Evolutionary conservation across 768 basidiomycete genomes (phyloP), one percentile per base, ranked within the genome.

Genomic region (Leccinum obscurum): DNA sequence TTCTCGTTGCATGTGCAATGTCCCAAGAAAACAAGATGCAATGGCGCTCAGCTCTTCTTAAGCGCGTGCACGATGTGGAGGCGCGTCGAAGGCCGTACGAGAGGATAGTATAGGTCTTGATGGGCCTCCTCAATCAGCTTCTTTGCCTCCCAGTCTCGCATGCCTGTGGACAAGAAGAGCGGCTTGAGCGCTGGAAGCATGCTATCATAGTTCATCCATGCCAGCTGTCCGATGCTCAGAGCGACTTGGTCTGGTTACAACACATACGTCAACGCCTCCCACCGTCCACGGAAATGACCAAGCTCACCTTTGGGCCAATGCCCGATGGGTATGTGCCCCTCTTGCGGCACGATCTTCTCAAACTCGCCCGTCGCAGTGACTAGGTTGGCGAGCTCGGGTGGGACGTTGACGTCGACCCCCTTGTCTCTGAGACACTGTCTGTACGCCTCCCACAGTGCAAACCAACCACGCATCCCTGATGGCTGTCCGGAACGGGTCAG

Each of bases 181-280:
- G 86, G 85, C 56, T 81, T 82, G 61, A 89, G 70, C 4, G 86
- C 85, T 34, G 85, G 85, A 39, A 89, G 76, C 62, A 89, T 78
- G 24, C 83, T 77, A 63, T 89, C 88, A 65, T 83, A 85, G 62
- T 84, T 83, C 85, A 89, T 84, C 88, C 88, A 89, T 44, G 87
- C 85, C 22, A 89, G 73, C 65, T 89, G 86, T 7, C 86, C 88
- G 53, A 87, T 81, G 24, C 85, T 87, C 37, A 89, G 78, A 37
- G 82, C 77, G 55, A 81, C 74, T 8, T 79, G 77, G 71, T 89
- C 88, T 89, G 53, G 20, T 60, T 53, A 35, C 49, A 54, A 66
- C 56, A 22, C 35, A 51, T 39, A 57, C 15, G 56, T 70, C 50
- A 57, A 22, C 57, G n/a, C 37, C 37, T 58, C 60, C n/a, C 24